Evolutionary conservation across 2,329 filamentous ascomycete genomes (phyloP), one percentile per base, ranked within the genome.

Genomic region (Neurospora sp.): DNA sequence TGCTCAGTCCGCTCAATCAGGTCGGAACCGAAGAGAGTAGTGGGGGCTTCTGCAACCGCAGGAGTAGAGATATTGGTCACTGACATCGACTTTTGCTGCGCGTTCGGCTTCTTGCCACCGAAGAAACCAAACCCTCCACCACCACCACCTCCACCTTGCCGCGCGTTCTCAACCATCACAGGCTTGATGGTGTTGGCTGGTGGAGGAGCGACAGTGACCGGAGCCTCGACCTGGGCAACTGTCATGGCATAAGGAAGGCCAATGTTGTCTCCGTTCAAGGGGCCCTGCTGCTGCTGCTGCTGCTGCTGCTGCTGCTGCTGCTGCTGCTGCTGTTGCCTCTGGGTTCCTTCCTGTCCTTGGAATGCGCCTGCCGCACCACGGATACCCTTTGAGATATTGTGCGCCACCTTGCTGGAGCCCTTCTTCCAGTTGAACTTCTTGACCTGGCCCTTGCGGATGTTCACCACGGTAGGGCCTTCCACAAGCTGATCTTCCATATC

Each of bases 341-440:
- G 52, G 52, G 23, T 62, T 62, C 52, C 52, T 77, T 77, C 76
- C 76, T 80, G 88, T 78, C 81, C 85, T 78, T 85, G 87, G 84
- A 86, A 89, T 69, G 90, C 91, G 67, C 90, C 91, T 71, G 97
- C 96, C 6, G 94, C 94, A 69, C 93, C 92, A 80, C 97, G 97
- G 79, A 98, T 89, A 68, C 94, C 93, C 83, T 97, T 97, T 72
- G 92, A 91, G 68, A 98, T 92, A 77, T 94, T 95, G 80, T 97
- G 97, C 38, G 94, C 94, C 76, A 98, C 90, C 70, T 92, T 94
- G 81, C 97, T 95, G 46, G 93, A 93, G 46, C 93, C 93, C 84
- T 96, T 97, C 86, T 97, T 97, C 94, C 96, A 98, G 82, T 97
- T 97, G 82, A 97, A 97, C 80, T 97, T 98, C 83, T 93, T 97